Evolutionary conservation across 768 basidiomycete genomes (phyloP), one percentile per base, ranked within the genome.

Genomic region (Cystofilobasidium macerans): DNA sequence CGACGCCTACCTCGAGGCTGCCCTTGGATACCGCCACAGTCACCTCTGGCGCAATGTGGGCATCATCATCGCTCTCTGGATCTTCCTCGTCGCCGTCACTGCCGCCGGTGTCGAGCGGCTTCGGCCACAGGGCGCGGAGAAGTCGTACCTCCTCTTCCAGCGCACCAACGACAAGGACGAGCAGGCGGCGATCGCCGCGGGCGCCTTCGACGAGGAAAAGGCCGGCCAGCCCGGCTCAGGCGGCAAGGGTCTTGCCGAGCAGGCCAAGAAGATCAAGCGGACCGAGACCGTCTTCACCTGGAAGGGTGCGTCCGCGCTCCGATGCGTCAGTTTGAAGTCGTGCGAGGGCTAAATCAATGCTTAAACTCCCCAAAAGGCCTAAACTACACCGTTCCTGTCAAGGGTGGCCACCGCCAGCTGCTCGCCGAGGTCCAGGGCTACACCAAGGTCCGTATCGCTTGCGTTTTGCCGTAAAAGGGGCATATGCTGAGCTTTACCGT

Each of bases 211-310:
- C 47, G 65, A 67, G 60, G 65, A 67, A 43, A 36, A 60, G 42
- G 60, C 56, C 33, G 78, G 83, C 47, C 80, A 87, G 16, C 91
- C 85, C 79, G 85, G 85, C 75, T 85, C 82, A 66, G 68, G 72
- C 78, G 70, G 77, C 74, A 77, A 70, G 78, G 77, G 60, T 78
- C 76, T 73, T 75, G 54, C 79, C 78, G 70, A 73, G 70, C 74
- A 76, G 62, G 67, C 72, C 40, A 73, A 76, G 64, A 58, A 36
- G 57, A 28, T 79, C 38, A 71, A 76, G 67, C 75, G 76, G 38
- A 71, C 74, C 13, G 71, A 73, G 22, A 73, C 78, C 70, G 80
- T 85, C 7, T 92, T 95, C 76, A 88, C 90, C 0, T 95, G 88
- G 88, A 80, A 84, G 32, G 58, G n/a, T n/a, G 30, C 18, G 14